Evolutionary conservation across 2,329 filamentous ascomycete species (phyloP).

Genomic region (Herpotrichia juniperi): DNA sequence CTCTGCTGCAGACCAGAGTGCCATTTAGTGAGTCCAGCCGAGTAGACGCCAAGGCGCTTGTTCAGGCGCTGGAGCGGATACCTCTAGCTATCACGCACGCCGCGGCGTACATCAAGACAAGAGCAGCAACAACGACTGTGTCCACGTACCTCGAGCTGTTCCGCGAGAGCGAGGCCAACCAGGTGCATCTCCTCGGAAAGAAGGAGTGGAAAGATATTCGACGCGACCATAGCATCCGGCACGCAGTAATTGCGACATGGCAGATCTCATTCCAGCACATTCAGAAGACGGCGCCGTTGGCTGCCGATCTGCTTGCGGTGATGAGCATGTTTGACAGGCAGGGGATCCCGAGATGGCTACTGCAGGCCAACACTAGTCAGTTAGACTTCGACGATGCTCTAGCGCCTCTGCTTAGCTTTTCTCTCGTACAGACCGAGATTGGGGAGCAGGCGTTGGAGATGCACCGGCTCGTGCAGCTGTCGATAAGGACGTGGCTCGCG

Average conservation of each 20-base stretch:
- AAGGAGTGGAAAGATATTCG: constrained; percentile 34
- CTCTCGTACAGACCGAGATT: constrained; percentile 10
- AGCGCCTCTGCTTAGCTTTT: constrained; percentile 17
- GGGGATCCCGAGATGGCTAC: constrained; percentile 14
- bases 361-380: constrained; percentile 12
- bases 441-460: constrained; percentile 11
- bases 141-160: constrained; percentile 49
- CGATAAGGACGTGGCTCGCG: constrained; percentile 16
- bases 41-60: constrained; percentile 16
- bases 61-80: constrained; percentile 34
- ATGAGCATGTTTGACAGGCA: constrained; percentile 23
- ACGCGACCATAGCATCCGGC: constrained; percentile 36
- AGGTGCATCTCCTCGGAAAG: constrained; percentile 15
- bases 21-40: constrained; percentile 5
- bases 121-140: constrained; percentile 15
- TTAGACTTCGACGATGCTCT: constrained; percentile 20
- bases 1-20: constrained; percentile 29
- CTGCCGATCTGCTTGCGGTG: constrained; percentile 51
- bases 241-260: constrained; percentile 46
- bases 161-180: constrained; percentile 36
- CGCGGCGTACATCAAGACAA: constrained; percentile 22
- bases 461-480: constrained; percentile 17
- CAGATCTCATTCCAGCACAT: constrained; percentile 41
- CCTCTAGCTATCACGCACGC: constrained; percentile 42
- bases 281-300: constrained; percentile 27